These are phyloP conservation scores for Silene coronaria DNA, from an alignment of 179 eudicot species.

Conservation along the genomic window DNA sequence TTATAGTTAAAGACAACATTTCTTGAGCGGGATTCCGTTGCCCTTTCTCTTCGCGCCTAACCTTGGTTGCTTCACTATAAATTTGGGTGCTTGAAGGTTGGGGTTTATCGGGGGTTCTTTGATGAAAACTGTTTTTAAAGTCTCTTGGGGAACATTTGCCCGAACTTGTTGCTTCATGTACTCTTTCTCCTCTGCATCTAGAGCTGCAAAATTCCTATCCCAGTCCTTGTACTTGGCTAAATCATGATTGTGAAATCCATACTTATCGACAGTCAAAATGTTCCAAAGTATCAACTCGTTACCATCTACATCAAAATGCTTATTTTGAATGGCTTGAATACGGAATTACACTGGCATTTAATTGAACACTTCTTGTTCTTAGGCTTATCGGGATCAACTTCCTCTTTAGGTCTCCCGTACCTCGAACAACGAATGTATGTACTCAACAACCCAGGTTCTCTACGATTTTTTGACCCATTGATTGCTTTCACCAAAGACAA, in stretches of 20 bases:
- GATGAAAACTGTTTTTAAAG: too few relatives aligned
- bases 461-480: background rate
- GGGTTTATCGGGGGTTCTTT: too few relatives aligned
- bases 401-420: background rate
- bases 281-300: background rate
- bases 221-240: background rate
- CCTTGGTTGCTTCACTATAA: too few relatives aligned
- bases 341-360: background rate
- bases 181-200: background rate
- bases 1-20: too few relatives aligned
- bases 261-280: background rate
- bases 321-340: background rate
- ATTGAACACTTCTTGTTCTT: background rate
- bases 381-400: background rate
- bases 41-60: too few relatives aligned
- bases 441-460: background rate
- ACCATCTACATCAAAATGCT: too few relatives aligned
- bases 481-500: background rate
- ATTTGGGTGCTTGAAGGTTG: too few relatives aligned
- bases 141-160: background rate
- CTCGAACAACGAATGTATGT: background rate
- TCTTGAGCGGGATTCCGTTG: too few relatives aligned
- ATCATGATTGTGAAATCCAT: background rate
- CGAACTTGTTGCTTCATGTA: background rate
- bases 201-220: background rate